phyloP scores from a whole-genome alignment of 177 flowering plant species.

The Tripterygium wilfordii region DNA sequence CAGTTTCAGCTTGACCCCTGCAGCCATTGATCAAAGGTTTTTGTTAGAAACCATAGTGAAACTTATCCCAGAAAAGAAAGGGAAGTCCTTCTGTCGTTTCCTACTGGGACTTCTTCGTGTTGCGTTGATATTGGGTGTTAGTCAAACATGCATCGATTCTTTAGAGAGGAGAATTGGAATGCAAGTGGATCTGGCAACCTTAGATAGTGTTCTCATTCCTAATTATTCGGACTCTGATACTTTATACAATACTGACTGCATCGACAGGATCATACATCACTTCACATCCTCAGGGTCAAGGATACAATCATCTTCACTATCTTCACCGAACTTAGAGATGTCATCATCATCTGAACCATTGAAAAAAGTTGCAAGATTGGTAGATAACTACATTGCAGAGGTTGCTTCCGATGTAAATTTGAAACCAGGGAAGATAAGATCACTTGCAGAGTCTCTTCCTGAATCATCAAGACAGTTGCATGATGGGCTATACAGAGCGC shows the following conservation, averaged over 20 bases:
- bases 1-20: constrained; percentile 66
- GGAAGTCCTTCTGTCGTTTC: constrained; percentile 73
- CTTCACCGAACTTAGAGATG: constrained; percentile 41
- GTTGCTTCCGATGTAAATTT: constrained; percentile 88
- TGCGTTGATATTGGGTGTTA: constrained; percentile 65
- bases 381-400: constrained; percentile 84
- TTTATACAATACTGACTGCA: constrained; percentile 66
- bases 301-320: constrained; percentile 47
- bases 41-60: constrained; percentile 62
- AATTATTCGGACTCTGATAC: constrained; percentile 77
- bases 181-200: constrained; percentile 77
- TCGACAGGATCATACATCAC: constrained; percentile 61
- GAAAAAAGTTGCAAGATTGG: constrained; percentile 60
- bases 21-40: constrained; percentile 52
- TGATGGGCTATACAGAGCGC: constrained; percentile 92
- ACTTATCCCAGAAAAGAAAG: constrained; percentile 73
- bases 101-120: constrained; percentile 80
- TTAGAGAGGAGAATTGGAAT: constrained; percentile 78
- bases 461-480: constrained; percentile 74
- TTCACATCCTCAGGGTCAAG: constrained; percentile 50
- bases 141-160: constrained; percentile 45
- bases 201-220: constrained; percentile 81
- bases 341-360: constrained; percentile 61
- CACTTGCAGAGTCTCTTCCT: constrained; percentile 79
- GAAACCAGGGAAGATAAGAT: constrained; percentile 64